phyloP scores from a whole-genome alignment of 441 rosid genomes.

The Sinapis alba region DNA sequence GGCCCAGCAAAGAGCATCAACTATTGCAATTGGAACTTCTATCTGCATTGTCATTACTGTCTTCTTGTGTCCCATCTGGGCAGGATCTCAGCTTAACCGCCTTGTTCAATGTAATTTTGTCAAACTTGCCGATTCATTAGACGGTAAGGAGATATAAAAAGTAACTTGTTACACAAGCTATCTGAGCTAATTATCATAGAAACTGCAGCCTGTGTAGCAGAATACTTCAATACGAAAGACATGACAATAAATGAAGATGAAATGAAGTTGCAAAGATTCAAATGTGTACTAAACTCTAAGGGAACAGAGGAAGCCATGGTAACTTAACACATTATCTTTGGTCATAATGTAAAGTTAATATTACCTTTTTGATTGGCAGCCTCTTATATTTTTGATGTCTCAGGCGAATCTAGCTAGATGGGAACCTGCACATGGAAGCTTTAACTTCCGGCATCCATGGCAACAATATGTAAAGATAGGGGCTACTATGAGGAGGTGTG shows the following conservation, averaged over 20 bases:
- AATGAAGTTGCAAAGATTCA: conserved; percentile 45
- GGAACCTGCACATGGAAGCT: conserved; percentile 74
- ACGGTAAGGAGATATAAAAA: conserved; percentile 42
- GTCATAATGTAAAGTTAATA: background rate
- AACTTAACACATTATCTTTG: conserved; percentile 12
- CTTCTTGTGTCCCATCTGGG: conserved; percentile 65
- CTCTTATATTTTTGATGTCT: background rate
- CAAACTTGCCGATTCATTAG: conserved; percentile 55
- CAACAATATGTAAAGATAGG: conserved; percentile 64
- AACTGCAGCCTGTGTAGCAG: conserved; percentile 47
- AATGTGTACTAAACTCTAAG: conserved; percentile 65
- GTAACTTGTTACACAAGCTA: background rate
- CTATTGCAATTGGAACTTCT: conserved; percentile 57
- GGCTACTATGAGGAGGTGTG: conserved; percentile 54
- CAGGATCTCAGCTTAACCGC: conserved; percentile 61
- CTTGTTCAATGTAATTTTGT: conserved; percentile 51
- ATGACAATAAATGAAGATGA: conserved; percentile 11
- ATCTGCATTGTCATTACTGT: conserved; percentile 58
- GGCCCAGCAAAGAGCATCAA: conserved; percentile 56
- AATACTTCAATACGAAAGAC: conserved; percentile 44
- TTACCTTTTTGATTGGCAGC: background rate
- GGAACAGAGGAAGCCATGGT: conserved; percentile 73
- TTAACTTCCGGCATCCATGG: conserved; percentile 71
- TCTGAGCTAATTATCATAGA: background rate
- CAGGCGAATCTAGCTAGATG: conserved; percentile 66